A percentile compares a stretch with the other conserved stretches of the same genome.
Evolutionary conservation across 495 filamentous ascomycete species (phyloP).

Genomic region (Annulohypoxylon nitens): DNA sequence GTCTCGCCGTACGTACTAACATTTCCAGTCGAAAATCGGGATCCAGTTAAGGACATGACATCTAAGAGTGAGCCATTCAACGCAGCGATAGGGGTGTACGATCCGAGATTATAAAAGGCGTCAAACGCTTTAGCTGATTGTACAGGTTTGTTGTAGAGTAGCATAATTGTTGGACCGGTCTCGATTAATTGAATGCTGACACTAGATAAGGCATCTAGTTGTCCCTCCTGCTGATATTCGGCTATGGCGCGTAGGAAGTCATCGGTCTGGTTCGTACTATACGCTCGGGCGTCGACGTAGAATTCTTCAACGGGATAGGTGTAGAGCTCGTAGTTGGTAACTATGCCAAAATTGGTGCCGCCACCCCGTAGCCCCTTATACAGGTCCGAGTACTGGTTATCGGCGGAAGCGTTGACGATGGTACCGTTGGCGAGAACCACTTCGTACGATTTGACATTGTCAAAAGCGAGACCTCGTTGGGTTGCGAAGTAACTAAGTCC

Average conservation of each 20-base stretch:
- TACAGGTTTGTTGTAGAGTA: conserved; percentile 33
- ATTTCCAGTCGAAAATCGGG: conserved; percentile 36
- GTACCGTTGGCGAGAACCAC: conserved; percentile 68
- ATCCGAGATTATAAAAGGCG: conserved; percentile 35
- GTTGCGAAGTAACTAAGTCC: conserved; percentile 64
- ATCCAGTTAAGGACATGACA: conserved; percentile 33
- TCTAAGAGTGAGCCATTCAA: conserved; percentile 37
- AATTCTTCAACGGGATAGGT: conserved; percentile 54
- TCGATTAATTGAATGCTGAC: conserved; percentile 33
- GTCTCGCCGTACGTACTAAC: conserved; percentile 42
- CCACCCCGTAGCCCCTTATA: conserved; percentile 61
- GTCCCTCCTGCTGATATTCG: conserved; percentile 41
- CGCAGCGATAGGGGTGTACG: conserved; percentile 27
- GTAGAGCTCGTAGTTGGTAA: conserved; percentile 61
- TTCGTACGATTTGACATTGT: conserved; percentile 66
- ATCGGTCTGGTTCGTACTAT: conserved; percentile 34
- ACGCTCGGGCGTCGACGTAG: conserved; percentile 41
- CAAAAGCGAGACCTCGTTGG: conserved; percentile 67
- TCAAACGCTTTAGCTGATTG: conserved; percentile 31
- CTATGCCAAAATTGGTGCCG: conserved; percentile 62
- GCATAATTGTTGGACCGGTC: conserved; percentile 34
- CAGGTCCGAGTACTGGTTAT: conserved; percentile 53
- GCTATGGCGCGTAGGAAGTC: conserved; percentile 41
- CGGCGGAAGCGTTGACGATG: conserved; percentile 62
- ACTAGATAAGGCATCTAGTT: conserved; percentile 30